Conservation (phyloP, 148 eudicot genomes). For the Mesembryanthemum crystallinum region DNA sequence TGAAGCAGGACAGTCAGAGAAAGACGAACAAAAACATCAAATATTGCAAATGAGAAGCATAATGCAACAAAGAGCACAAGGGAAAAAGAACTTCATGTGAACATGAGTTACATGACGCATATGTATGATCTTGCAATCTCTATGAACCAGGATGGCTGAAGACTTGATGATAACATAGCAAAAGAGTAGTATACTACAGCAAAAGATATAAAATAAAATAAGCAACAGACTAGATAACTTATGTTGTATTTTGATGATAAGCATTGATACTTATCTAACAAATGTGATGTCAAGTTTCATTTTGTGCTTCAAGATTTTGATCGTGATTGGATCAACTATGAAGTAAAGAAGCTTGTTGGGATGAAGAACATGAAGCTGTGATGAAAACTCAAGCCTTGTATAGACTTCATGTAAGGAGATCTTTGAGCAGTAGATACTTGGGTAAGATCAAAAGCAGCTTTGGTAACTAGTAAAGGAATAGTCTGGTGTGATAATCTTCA, state of each 20-base stretch:
- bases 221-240: too few relatives aligned
- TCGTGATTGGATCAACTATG: too few relatives aligned
- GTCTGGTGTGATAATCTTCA: neutral
- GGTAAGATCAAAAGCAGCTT: too few relatives aligned
- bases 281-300: too few relatives aligned
- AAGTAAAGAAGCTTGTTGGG: too few relatives aligned
- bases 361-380: too few relatives aligned
- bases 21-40: constrained; percentile 6
- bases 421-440: too few relatives aligned
- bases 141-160: neutral
- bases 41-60: neutral
- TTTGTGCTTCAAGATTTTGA: too few relatives aligned
- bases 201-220: neutral
- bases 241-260: too few relatives aligned
- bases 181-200: neutral
- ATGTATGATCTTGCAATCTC: neutral
- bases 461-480: neutral
- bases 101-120: neutral
- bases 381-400: too few relatives aligned
- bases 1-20: constrained; percentile 9
- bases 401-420: too few relatives aligned
- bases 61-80: neutral
- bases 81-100: neutral
- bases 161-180: neutral
- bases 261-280: too few relatives aligned